phyloP scores from a whole-genome alignment of 371 early-diverging fungal species.

The Basidiobolus meristosporus region DNA sequence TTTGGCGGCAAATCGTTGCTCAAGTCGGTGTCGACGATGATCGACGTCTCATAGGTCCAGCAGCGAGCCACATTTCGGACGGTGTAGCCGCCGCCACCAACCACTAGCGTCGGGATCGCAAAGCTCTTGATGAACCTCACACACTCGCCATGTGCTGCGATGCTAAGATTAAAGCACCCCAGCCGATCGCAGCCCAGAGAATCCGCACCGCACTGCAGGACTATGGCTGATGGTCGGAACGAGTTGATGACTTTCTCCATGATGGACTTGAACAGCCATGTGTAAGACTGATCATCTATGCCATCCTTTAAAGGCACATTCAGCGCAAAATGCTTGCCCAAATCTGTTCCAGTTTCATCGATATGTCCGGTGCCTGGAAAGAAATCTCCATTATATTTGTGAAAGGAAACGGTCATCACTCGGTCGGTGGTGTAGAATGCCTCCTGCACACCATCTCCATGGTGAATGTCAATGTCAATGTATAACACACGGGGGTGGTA shows the following conservation, averaged over 20 bases:
- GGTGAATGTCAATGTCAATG: constrained; percentile 92
- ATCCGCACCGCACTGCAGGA: constrained; percentile 93
- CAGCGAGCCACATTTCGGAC: constrained; percentile 81
- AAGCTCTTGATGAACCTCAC: constrained; percentile 68
- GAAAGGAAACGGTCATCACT: constrained; percentile 86
- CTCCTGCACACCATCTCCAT: constrained; percentile 94
- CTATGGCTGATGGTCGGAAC: constrained; percentile 68
- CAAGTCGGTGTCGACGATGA: constrained; percentile 56
- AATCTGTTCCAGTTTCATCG: constrained; percentile 47
- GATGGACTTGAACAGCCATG: constrained; percentile 65
- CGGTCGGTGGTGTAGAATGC: constrained; percentile 82
- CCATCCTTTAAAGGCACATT: constrained; percentile 87
- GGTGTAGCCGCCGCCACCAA: constrained; percentile 94
- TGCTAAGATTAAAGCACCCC: constrained; percentile 79
- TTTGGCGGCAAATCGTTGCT: constrained; percentile 39
- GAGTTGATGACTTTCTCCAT: constrained; percentile 59
- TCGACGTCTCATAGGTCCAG: constrained; percentile 91
- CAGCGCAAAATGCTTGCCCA: constrained; percentile 66
- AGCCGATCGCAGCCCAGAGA: constrained; percentile 81
- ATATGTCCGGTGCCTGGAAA: constrained; percentile 88
- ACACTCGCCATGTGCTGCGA: constrained; percentile 79
- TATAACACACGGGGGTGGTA: constrained; percentile 73
- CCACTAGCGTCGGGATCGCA: constrained; percentile 61
- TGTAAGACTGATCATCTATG: constrained; percentile 73
- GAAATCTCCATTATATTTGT: constrained; percentile 86